A percentile compares a stretch with the other conserved stretches of the same genome.
phyloP scores from a whole-genome alignment of 2,329 filamentous ascomycete species.

The Periconia digitata region DNA sequence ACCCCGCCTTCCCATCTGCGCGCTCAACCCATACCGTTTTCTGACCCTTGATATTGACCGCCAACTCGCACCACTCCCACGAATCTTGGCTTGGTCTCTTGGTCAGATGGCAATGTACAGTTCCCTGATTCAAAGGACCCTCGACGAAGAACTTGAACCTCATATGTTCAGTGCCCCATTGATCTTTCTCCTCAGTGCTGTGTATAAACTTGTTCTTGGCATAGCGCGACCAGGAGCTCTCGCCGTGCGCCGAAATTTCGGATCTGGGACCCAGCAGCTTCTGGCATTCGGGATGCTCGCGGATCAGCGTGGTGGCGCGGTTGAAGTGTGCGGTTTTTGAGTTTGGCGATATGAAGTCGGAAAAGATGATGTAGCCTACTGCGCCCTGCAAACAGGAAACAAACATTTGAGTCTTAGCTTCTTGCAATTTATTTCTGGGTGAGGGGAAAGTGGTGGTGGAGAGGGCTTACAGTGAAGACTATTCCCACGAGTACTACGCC shows the following conservation, averaged over 20 bases:
- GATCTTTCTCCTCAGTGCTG: constrained; percentile 69
- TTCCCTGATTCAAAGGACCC: constrained; percentile 72
- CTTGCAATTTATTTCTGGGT: constrained; percentile 1
- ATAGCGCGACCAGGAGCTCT: constrained; percentile 81
- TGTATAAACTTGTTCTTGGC: constrained; percentile 63
- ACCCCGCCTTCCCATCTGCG: constrained; percentile 23
- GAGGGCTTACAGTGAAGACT: constrained; percentile 66
- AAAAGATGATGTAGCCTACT: constrained; percentile 56
- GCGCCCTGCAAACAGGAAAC: constrained; percentile 57
- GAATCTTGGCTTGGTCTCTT: constrained; percentile 65
- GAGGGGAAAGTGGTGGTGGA: neutral
- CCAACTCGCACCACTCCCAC: constrained; percentile 78
- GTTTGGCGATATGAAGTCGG: constrained; percentile 54
- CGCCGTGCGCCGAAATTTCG: constrained; percentile 79
- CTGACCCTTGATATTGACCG: constrained; percentile 73
- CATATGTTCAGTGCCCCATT: constrained; percentile 75
- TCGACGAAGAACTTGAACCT: constrained; percentile 84
- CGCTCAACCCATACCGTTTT: constrained; percentile 48
- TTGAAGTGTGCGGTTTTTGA: constrained; percentile 90
- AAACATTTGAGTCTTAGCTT: neutral
- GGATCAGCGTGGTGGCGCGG: constrained; percentile 77
- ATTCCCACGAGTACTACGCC: constrained; percentile 74
- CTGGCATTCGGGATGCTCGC: constrained; percentile 68
- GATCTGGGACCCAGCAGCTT: constrained; percentile 72
- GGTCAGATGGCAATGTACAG: constrained; percentile 76